Base-by-base conservation (phyloP, 805 yeast genomes). In the Ogataea populi-albae region DNA sequence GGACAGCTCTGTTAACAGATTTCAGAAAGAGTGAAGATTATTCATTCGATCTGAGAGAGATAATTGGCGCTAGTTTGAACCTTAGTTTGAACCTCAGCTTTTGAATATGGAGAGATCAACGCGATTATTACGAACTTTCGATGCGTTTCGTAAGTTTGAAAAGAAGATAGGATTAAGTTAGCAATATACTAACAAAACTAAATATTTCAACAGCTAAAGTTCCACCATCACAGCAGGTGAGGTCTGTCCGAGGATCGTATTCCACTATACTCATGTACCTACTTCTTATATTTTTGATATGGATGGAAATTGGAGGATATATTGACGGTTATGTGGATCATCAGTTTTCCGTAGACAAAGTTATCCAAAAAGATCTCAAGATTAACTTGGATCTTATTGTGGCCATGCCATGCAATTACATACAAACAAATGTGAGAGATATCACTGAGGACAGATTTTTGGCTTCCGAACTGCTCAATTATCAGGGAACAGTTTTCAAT, bases 281-380 rank as follows among this genome's bases (percentile, higher is more conserved):
- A 17, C 68, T 73, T 39, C 73, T 84, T 12, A 50, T 86, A 11
- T 75, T 87, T 52, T 65, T 89, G 23, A 59, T 86, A 5, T 91
- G 94, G 86, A 75, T 86, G 10, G 94, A 89, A 55, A 62, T 88
- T 19, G 95, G 97, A 6, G 81, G 84, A 10, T 86, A 72, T 55
- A 66, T 89, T 38, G 95, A 93, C 36, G 97, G 97, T 3, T 72
- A 71, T 38, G 73, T 83, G 6, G 87, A 81, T 50, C 84, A 81
- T 46, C 85, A 81, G 47, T 93, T 86, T 57, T 65, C 71, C 3
- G 94, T 93, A 4, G 94, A 86, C 51, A 67, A 70, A 23, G 64
- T 66, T 3, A 62, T 86, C 11, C 62, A 71, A 36, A 74, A 73
- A 38, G 72, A 72, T 22, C 71, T 88, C 37, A 72, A 71, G 28